Conservation (phyloP, 129 eudicot genomes). For the Escallonia herrerae region DNA sequence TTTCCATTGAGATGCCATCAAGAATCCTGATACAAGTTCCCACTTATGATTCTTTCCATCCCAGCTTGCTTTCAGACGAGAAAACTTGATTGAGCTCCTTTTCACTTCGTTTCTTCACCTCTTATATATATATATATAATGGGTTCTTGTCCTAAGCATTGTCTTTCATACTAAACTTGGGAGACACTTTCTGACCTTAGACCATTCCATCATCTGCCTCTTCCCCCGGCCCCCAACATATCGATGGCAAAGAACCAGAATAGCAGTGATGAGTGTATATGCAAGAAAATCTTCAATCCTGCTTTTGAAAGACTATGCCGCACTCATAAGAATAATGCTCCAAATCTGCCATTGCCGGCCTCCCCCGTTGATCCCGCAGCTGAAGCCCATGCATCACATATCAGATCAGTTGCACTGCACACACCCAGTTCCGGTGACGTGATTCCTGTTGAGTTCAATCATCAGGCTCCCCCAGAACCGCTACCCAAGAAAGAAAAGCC, state of each 20-base stretch:
- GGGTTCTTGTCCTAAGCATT: not conserved
- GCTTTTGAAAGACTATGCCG: not conserved
- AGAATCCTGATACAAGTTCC: not conserved
- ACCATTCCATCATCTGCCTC: not conserved
- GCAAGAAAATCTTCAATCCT: conserved; percentile 24
- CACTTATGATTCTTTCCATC: conserved; percentile 13
- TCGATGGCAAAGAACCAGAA: conserved; percentile 35
- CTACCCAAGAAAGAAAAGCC: too few relatives aligned
- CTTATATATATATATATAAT: conserved; percentile 31
- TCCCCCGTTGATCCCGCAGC: conserved; percentile 4
- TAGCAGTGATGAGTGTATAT: conserved; percentile 12
- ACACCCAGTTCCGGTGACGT: conserved; percentile 13
- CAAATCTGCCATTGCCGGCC: not conserved
- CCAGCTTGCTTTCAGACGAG: too few relatives aligned
- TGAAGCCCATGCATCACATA: conserved; percentile 9
- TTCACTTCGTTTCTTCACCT: not conserved
- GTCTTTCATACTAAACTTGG: not conserved
- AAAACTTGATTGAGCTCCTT: too few relatives aligned
- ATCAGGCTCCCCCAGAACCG: too few relatives aligned
- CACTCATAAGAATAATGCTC: not conserved
- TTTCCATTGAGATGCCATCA: conserved; percentile 2
- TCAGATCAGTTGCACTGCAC: conserved; percentile 14
- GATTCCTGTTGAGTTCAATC: too few relatives aligned
- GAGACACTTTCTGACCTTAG: not conserved
- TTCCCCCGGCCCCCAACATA: conserved; percentile 5